Conservation (phyloP, 768 basidiomycete species). For the Lactarius quietus region DNA sequence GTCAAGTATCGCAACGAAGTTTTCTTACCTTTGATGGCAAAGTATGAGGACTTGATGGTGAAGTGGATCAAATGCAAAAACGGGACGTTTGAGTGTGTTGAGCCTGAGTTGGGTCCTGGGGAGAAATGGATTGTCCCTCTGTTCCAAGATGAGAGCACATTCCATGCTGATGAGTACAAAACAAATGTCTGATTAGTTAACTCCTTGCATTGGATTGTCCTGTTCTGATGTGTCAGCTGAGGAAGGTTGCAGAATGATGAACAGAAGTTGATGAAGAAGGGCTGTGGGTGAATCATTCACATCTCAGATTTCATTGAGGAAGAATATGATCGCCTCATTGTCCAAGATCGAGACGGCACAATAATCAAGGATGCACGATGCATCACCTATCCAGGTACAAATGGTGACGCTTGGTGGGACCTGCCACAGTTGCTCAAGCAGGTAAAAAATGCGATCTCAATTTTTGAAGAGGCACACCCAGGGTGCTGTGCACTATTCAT, state of each 20-base stretch:
- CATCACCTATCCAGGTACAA: neutral
- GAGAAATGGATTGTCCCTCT: neutral
- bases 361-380: neutral
- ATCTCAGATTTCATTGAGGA: neutral
- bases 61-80: neutral
- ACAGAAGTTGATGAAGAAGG: neutral
- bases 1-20: neutral
- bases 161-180: neutral
- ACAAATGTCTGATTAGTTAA: neutral
- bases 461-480: too few species aligned
- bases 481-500: too few species aligned
- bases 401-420: constrained; percentile 1
- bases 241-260: neutral
- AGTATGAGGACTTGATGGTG: neutral
- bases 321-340: neutral
- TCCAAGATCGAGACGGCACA: neutral
- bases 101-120: neutral
- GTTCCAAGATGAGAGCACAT: neutral
- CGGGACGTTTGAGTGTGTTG: neutral
- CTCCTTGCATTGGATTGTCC: too few species aligned
- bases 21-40: neutral
- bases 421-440: neutral
- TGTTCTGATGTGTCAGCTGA: too few species aligned
- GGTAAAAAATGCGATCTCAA: too few species aligned
- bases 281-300: neutral